Conservation (phyloP, 2,329 filamentous ascomycete genomes). For the Fusarium nygamai region DNA sequence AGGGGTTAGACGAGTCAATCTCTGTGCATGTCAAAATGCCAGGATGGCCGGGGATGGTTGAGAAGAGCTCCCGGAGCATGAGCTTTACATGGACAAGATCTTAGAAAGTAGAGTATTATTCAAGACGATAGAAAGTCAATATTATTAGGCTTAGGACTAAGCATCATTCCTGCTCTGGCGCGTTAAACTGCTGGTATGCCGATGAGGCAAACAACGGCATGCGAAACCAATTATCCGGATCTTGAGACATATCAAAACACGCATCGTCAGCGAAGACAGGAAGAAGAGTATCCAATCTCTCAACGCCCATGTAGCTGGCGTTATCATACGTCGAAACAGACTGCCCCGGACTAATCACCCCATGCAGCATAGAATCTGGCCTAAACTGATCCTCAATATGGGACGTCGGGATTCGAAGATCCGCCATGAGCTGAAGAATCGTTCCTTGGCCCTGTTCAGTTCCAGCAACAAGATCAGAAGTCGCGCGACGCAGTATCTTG, state of each 20-base stretch:
- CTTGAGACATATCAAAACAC: neutral
- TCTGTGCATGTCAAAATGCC: neutral
- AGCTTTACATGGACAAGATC: neutral
- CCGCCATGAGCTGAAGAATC: neutral
- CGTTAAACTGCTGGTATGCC: neutral
- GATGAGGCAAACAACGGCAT: neutral
- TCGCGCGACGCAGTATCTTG: neutral
- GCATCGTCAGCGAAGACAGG: neutral
- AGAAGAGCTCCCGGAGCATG: neutral
- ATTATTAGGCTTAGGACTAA: fast-evolving
- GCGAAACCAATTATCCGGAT: neutral
- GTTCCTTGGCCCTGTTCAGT: fast-evolving
- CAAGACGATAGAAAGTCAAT: fast-evolving
- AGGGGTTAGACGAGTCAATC: neutral
- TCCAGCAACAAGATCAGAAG: neutral
- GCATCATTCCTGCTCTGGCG: neutral
- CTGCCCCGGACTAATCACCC: neutral
- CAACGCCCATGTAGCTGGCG: neutral
- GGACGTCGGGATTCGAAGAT: neutral
- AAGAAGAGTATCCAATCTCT: neutral
- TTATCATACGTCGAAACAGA: neutral
- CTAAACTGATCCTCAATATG: neutral
- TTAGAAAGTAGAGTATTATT: neutral
- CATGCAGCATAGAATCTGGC: neutral
- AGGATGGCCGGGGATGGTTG: neutral